These are phyloP conservation scores for Nigrograna mackinnonii DNA, from an alignment of 2,329 filamentous ascomycete species.

Conservation along the genomic window DNA sequence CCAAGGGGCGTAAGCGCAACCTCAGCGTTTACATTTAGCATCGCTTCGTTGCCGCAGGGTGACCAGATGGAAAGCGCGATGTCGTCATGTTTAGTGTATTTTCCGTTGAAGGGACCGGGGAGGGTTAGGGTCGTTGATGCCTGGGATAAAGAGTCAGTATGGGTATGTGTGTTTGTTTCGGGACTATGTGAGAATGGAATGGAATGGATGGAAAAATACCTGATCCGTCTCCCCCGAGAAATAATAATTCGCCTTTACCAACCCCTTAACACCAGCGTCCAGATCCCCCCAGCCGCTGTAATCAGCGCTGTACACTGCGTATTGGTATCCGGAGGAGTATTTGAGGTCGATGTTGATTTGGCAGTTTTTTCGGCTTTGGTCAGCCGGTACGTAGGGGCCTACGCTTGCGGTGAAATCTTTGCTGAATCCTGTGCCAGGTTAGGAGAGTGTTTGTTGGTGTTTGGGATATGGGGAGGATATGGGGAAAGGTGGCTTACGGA, in stretches of 20 bases:
- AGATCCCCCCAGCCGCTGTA: conserved; percentile 40
- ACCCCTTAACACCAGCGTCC: conserved; percentile 38
- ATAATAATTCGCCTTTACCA: conserved; percentile 39
- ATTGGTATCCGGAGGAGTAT: conserved; percentile 40
- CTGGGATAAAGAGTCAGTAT: conserved; percentile 1
- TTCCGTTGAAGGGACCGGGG: conserved; percentile 45
- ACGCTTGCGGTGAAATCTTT: conserved; percentile 35
- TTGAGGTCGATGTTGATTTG: conserved; percentile 39
- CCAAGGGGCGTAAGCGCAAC: conserved; percentile 30
- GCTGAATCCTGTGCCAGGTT: conserved; percentile 24
- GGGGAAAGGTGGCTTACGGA: conserved; percentile 20
- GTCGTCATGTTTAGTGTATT: conserved; percentile 51
- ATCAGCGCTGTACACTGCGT: conserved; percentile 37
- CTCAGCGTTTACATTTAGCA: conserved; percentile 36
- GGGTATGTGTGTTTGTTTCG: background rate
- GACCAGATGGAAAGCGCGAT: conserved; percentile 30
- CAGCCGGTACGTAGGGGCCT: conserved; percentile 21
- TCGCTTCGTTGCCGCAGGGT: conserved; percentile 27
- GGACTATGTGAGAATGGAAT: background rate
- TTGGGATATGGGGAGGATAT: background rate
- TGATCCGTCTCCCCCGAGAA: conserved; percentile 37
- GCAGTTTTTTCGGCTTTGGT: conserved; percentile 41
- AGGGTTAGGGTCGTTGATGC: conserved; percentile 18
- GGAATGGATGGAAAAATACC: conserved; percentile 13
- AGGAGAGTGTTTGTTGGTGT: background rate